These are phyloP conservation scores for Polyporus tsugae DNA, from an alignment of 1,284 basidiomycete genomes.

Conservation along the genomic window DNA sequence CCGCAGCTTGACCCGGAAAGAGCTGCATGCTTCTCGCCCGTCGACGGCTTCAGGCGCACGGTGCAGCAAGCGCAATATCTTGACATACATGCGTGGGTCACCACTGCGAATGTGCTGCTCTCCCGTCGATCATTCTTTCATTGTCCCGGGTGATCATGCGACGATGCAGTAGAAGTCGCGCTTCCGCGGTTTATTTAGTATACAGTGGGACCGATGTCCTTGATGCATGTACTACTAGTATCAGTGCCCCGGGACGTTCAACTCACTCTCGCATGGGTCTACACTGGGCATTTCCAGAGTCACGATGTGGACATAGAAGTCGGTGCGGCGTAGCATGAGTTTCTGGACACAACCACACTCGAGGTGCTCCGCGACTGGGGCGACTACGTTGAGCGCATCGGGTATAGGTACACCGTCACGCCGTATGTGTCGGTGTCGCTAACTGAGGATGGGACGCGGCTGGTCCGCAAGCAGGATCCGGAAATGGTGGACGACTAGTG, in stretches of 20 bases:
- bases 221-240: no score
- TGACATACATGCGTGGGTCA: no score
- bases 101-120: no score
- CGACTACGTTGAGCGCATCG: conserved; percentile 12
- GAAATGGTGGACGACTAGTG: conserved; percentile 15
- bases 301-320: background rate
- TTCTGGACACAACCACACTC: conserved; percentile 6
- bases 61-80: no score
- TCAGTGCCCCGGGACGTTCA: background rate
- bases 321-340: conserved; percentile 2
- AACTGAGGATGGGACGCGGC: background rate
- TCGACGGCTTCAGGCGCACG: background rate
- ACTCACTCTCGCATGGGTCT: conserved; percentile 12
- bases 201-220: no score
- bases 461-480: background rate
- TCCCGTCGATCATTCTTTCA: no score
- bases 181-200: no score
- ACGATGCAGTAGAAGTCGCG: no score
- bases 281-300: background rate
- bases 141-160: no score
- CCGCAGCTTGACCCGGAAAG: background rate
- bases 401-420: conserved; percentile 15
- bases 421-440: conserved; percentile 13
- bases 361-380: conserved; percentile 14
- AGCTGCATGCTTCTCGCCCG: background rate